Conservation (phyloP, 179 eudicot genomes). For the Beta lomatogona region DNA sequence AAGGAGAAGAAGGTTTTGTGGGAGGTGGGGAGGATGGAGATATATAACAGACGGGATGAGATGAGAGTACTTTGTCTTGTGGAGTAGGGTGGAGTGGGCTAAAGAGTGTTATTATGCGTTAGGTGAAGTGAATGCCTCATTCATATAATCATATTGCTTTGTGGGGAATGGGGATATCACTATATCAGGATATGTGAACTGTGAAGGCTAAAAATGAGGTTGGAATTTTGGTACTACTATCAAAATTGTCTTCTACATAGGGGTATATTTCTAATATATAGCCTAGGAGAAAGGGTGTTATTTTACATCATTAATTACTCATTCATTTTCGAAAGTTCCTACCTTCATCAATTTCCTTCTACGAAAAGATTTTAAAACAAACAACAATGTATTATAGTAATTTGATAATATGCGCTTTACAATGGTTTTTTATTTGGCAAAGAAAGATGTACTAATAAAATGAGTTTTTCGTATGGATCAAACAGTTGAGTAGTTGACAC, state of each 20-base stretch:
- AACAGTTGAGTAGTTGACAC: too few relatives aligned
- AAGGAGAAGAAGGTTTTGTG: not conserved
- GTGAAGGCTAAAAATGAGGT: not conserved
- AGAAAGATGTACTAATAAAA: too few relatives aligned
- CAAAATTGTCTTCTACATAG: too few relatives aligned
- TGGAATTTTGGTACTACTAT: not conserved
- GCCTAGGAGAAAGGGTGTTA: not conserved
- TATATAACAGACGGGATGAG: constrained; percentile 10
- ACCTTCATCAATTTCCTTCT: too few relatives aligned
- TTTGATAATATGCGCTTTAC: too few relatives aligned
- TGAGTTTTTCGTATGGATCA: too few relatives aligned
- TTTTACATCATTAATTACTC: too few relatives aligned
- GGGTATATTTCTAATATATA: too few relatives aligned
- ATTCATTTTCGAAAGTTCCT: too few relatives aligned
- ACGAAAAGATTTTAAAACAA: too few relatives aligned
- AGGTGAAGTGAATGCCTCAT: not conserved
- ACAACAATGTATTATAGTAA: too few relatives aligned
- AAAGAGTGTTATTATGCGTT: not conserved
- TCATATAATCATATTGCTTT: not conserved
- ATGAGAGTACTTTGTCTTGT: not conserved
- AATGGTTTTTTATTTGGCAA: too few relatives aligned
- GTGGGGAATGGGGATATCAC: not conserved
- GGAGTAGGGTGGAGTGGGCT: not conserved
- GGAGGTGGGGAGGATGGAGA: not conserved
- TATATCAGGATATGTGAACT: not conserved